A percentile compares a stretch with the other conserved stretches of the same genome.
Conservation (phyloP, 768 basidiomycete species). For the Mycena chlorophos region DNA sequence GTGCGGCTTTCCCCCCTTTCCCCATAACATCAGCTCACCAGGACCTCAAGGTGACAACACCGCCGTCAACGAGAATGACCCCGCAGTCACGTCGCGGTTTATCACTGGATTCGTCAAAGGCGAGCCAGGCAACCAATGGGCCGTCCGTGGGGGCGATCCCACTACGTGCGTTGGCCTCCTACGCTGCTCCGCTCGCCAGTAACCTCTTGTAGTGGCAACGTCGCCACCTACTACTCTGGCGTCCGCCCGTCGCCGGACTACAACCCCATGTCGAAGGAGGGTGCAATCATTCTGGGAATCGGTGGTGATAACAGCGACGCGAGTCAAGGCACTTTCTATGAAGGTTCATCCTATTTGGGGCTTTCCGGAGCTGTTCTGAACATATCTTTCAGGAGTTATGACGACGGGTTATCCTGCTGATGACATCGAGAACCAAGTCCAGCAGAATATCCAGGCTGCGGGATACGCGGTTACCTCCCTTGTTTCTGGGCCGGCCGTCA, state of each 20-base stretch:
- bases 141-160: slow-evolving; percentile 12
- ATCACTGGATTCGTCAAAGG: slow-evolving; percentile 20
- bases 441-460: slow-evolving; percentile 11
- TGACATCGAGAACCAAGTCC: slow-evolving; percentile 8
- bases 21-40: no score
- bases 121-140: slow-evolving; percentile 12
- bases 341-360: no score
- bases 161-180: not conserved
- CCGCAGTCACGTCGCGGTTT: slow-evolving; percentile 15
- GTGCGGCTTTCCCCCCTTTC: no score
- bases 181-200: no score
- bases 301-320: slow-evolving; percentile 9
- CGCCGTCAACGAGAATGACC: slow-evolving; percentile 7
- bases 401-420: slow-evolving; percentile 13
- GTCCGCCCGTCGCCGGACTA: slow-evolving; percentile 10
- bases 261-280: slow-evolving; percentile 21
- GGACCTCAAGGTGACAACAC: not conserved
- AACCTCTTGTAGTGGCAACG: no score
- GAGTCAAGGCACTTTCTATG: slow-evolving; percentile 15
- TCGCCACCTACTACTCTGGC: slow-evolving; percentile 13
- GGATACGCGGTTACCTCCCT: slow-evolving; percentile 7
- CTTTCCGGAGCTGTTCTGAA: no score
- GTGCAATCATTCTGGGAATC: slow-evolving; percentile 19
- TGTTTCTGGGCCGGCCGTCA: slow-evolving; percentile 1
- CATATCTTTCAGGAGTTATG: no score